phyloP scores from a whole-genome alignment of 345 rosid species.

The Laguncularia racemosa region DNA sequence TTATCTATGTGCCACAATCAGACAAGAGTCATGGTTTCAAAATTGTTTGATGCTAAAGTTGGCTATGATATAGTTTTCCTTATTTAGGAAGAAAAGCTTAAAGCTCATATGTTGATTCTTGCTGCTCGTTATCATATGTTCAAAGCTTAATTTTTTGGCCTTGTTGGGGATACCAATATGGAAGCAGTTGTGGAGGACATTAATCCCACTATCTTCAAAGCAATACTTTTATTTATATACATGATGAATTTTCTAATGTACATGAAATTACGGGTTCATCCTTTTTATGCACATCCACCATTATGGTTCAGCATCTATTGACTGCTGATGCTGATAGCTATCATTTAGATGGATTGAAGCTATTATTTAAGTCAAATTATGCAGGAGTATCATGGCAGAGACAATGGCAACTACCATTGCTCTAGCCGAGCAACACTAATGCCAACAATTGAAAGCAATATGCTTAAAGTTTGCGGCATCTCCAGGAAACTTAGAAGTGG shows the following conservation, averaged over 20 bases:
- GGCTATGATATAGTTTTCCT: slow-evolving; percentile 67
- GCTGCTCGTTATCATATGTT: slow-evolving; percentile 93
- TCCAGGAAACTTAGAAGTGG: slow-evolving; percentile 71
- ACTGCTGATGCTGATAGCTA: slow-evolving; percentile 87
- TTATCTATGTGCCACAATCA: slow-evolving; percentile 50
- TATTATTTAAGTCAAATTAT: slow-evolving; percentile 69
- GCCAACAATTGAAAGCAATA: slow-evolving; percentile 60
- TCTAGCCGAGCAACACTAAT: slow-evolving; percentile 88
- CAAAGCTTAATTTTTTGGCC: slow-evolving; percentile 87
- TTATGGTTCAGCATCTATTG: slow-evolving; percentile 84
- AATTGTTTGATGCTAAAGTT: slow-evolving; percentile 66
- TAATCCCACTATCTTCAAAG: slow-evolving; percentile 85
- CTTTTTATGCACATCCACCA: slow-evolving; percentile 49
- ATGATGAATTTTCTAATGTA: slow-evolving; percentile 74
- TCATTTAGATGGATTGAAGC: slow-evolving; percentile 70
- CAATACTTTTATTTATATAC: slow-evolving; percentile 84
- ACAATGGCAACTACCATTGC: slow-evolving; percentile 93
- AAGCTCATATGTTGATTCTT: slow-evolving; percentile 80
- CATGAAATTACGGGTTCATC: slow-evolving; percentile 57
- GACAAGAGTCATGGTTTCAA: slow-evolving; percentile 79
- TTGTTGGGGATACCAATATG: slow-evolving; percentile 53
- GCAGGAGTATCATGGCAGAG: slow-evolving; percentile 61
- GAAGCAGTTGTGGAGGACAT: slow-evolving; percentile 56
- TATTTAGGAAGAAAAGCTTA: slow-evolving; percentile 69
- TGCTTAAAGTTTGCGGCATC: slow-evolving; percentile 80